Base-by-base conservation (phyloP, 75 land plant species). In the Pinus albicaulis region DNA sequence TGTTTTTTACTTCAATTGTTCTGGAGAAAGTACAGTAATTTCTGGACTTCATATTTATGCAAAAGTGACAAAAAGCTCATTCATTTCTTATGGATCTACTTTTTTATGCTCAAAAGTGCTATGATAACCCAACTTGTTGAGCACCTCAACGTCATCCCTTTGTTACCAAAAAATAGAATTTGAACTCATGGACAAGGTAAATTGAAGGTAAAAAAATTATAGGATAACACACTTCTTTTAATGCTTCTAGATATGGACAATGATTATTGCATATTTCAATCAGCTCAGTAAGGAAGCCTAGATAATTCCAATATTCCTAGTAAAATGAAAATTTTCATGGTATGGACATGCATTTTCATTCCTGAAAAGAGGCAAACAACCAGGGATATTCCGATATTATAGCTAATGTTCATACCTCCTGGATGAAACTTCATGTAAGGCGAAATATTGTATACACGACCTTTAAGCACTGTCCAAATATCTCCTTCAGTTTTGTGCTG, bases 371-470 rank as follows among this genome's bases (percentile, higher is more conserved):
- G 16, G 16, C 77, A 26, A 56, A 15, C 15, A 28, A 41, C 20
- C 53, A 77, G n/a, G 55, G 5, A 69, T 20, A n/a, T n/a, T n/a
- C n/a, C n/a, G n/a, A n/a, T n/a, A 22, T 38, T 20, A 69, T 22
- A 48, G 53, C 12, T 80, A 53, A 44, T 25, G 28, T 31, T 25
- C 81, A 55, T 80, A 95, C 99, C 99, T 90, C 99, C 99, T 59
- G 99, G 99, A 74, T 96, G 99, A 85, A 94, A 96, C 66, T 91
- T 95, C 85, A 94, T 83, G 76, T 96, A 96, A 19, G 95, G 95
- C 24, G 95, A 79, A 25, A 96, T 84, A 74, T 96, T 96, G 78
- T 96, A 96, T 17, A 96, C 98, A 63, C 92, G 87, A 41, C 99
- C 99, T 77, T 90, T 98, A 19, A 96, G 81, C 61, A 96, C 93